These are phyloP conservation scores for Smallanthus sonchifolius DNA, from an alignment of 129 eudicot species.

Conservation along the genomic window DNA sequence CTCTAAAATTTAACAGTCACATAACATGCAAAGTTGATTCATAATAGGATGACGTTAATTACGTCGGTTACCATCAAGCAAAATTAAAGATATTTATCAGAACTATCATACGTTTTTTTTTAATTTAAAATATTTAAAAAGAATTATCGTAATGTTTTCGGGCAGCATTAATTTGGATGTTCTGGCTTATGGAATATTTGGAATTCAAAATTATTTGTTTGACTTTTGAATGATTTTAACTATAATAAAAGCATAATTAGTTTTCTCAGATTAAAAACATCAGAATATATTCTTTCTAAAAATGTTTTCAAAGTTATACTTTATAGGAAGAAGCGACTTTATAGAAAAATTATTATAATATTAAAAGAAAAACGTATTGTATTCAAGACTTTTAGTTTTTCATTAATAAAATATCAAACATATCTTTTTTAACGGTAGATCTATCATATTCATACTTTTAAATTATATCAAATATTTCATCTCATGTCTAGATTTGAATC, in stretches of 20 bases:
- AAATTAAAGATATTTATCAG: not conserved
- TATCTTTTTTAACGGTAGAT: too few relatives aligned
- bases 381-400: not conserved
- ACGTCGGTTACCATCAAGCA: not conserved
- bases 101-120: not conserved
- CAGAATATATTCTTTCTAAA: not conserved
- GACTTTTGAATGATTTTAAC: not conserved
- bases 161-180: not conserved
- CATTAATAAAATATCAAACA: too few relatives aligned
- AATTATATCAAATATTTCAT: too few relatives aligned
- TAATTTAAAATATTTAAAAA: not conserved
- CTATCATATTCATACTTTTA: too few relatives aligned
- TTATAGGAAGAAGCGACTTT: not conserved
- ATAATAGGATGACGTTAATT: too few relatives aligned
- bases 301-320: not conserved
- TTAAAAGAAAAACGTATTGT: not conserved
- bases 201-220: not conserved
- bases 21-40: too few relatives aligned
- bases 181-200: not conserved
- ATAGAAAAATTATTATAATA: not conserved
- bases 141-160: not conserved
- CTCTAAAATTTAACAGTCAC: too few relatives aligned
- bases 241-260: not conserved
- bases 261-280: not conserved
- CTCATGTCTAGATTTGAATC: too few relatives aligned